Percentiles rank a stretch among this genome's conserved stretches.
Evolutionary conservation across 2,329 filamentous ascomycete species (phyloP).

Genomic region (Fusarium abutilonis): DNA sequence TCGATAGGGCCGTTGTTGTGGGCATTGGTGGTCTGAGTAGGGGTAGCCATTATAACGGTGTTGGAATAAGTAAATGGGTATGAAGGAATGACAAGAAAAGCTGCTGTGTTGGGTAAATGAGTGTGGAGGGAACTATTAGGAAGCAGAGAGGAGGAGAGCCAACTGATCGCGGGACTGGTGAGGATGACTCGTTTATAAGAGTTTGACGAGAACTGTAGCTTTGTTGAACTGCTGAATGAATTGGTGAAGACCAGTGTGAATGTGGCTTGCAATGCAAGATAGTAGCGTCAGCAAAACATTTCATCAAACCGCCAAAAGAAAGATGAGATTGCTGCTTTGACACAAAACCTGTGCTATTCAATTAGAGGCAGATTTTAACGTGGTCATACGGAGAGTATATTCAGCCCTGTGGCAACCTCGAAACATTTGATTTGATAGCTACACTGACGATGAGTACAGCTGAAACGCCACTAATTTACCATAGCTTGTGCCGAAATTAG

Average conservation of each 20-base stretch:
- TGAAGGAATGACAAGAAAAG: constrained; percentile 16
- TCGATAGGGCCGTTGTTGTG: constrained; percentile 51
- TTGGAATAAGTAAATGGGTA: not conserved
- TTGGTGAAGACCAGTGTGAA: not conserved
- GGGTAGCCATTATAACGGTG: constrained; percentile 35
- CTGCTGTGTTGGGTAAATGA: constrained; percentile 1
- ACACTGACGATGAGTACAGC: not conserved
- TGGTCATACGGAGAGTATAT: constrained; percentile 9
- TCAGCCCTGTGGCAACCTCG: constrained; percentile 40
- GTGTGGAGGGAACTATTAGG: not conserved
- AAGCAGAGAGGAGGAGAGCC: constrained; percentile 18
- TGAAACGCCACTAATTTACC: constrained; percentile 43
- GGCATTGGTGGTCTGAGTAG: constrained; percentile 15
- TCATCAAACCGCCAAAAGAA: constrained; percentile 1
- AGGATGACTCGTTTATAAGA: constrained; percentile 11
- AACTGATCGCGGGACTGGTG: not conserved
- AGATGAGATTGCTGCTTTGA: constrained; percentile 14
- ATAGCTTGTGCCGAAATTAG: constrained; percentile 16
- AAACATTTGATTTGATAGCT: constrained; percentile 36
- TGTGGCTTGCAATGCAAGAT: constrained; percentile 5
- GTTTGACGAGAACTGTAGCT: too few species aligned
- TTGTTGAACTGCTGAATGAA: not conserved
- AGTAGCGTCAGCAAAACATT: constrained; percentile 23
- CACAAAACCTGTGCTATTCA: constrained; percentile 5
- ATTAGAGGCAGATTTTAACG: not conserved